Conservation (phyloP, 352 stramenopile genomes). For the Phytophthora vignae region DNA sequence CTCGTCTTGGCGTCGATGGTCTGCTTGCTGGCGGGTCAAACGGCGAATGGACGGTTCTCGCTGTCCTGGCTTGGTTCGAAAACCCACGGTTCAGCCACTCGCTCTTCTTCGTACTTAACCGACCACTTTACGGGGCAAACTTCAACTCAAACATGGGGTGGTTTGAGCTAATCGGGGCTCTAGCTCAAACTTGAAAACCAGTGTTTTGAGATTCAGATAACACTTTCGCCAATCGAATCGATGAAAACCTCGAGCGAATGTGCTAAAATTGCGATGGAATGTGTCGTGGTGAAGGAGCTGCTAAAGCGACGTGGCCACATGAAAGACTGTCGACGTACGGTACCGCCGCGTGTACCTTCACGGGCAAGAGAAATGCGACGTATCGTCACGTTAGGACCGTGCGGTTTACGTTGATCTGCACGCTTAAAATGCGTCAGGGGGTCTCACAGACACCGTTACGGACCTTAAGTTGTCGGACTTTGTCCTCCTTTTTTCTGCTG, state of each 20-base stretch:
- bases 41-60: no score
- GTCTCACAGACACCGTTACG: no score
- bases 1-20: no score
- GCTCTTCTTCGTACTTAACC: no score
- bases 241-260: background rate
- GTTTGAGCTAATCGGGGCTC: background rate
- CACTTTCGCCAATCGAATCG: background rate
- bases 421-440: no score
- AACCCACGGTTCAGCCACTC: no score
- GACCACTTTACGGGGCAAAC: background rate
- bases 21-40: no score
- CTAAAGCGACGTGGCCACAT: background rate
- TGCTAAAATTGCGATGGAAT: background rate
- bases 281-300: background rate
- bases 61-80: no score
- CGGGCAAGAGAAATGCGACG: background rate
- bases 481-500: no score
- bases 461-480: no score
- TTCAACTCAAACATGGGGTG: constrained; percentile 1
- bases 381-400: background rate
- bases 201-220: background rate
- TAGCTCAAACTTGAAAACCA: background rate
- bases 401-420: no score
- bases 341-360: background rate
- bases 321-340: background rate